phyloP scores from a whole-genome alignment of 441 rosid species.

The Geranium incanum region DNA sequence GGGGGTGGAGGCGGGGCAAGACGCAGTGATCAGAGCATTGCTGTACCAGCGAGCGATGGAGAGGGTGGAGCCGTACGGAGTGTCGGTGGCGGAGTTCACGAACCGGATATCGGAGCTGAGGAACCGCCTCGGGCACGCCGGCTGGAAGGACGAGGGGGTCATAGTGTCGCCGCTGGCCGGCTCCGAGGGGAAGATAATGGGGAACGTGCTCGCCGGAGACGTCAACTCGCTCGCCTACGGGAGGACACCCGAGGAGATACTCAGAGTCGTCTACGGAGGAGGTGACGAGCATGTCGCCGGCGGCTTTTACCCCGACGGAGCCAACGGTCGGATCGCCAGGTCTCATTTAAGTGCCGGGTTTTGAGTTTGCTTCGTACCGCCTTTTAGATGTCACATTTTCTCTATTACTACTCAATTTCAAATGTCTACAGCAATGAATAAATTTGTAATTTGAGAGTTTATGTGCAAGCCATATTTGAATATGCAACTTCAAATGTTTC shows the following conservation, averaged over 20 bases:
- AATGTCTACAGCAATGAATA: background rate
- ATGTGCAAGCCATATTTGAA: background rate
- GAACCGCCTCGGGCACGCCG: constrained; percentile 42
- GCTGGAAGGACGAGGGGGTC: constrained; percentile 67
- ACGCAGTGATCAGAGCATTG: constrained; percentile 59
- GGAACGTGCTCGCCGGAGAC: constrained; percentile 66
- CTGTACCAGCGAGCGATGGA: constrained; percentile 34
- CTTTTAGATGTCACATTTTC: too few species aligned
- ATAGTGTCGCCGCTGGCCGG: constrained; percentile 33
- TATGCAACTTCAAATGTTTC: background rate
- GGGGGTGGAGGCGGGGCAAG: constrained; percentile 80
- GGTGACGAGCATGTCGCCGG: constrained; percentile 60
- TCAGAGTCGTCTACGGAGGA: constrained; percentile 62
- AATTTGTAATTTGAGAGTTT: background rate
- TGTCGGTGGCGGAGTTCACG: constrained; percentile 63
- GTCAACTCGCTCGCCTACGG: constrained; percentile 37
- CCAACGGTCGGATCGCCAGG: constrained; percentile 50
- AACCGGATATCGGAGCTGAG: constrained; percentile 47
- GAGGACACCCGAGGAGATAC: constrained; percentile 58
- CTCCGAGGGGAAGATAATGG: constrained; percentile 41
- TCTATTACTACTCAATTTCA: too few species aligned
- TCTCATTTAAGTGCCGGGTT: constrained; percentile 26
- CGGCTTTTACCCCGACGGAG: constrained; percentile 75
- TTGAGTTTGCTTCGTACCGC: background rate
- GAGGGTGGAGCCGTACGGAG: constrained; percentile 44